Base-by-base conservation (phyloP, 768 basidiomycete genomes). In the Suillus plorans region DNA sequence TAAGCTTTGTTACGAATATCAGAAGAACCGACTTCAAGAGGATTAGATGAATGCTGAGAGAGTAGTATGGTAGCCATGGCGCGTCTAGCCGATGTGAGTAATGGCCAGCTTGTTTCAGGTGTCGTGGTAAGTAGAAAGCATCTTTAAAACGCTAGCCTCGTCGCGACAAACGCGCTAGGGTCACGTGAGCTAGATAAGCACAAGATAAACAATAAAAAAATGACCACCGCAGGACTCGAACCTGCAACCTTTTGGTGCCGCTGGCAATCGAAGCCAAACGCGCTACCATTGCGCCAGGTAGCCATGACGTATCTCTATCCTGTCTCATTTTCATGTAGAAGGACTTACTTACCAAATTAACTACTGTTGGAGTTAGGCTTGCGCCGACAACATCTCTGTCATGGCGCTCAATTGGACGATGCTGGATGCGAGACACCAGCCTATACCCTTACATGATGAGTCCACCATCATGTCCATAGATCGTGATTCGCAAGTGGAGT, bases 151-250 rank as follows among this genome's bases (percentile, higher is more conserved):
- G 18, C 18, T 4, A 36, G 0, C 42, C 36, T 42, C 1, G n/a
- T 63, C 62, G 62, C 62, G 57, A 39, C 57, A 42, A 57, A 39
- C 62, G 62, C 62, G 62, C 2, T 57, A 31, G 25, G 18, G n/a
- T 63, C 62, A 63, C 62, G 50, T 63, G 62, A 55, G 16, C 50
- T 10, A 2, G 31, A 53, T 31, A 53, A 53, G 18, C 28, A 31
- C 18, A 62, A 28, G 61, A 60, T 8, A 67, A 31, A 52, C 16
- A 28, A 45, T 58, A 36, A 31, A 37, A 25, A 75, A 78, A 73
- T 90, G 90, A 91, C 86, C 88, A 89, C 89, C 88, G 89, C 91
- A 91, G 91, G 91, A 90, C 89, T 92, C 90, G 91, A 92, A 92
- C 91, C 91, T 92, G 90, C 91, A 92, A 89, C 91, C 91, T 92